Base-by-base conservation (phyloP, 2,329 filamentous ascomycete genomes). In the Cladophialophora bantiana region DNA sequence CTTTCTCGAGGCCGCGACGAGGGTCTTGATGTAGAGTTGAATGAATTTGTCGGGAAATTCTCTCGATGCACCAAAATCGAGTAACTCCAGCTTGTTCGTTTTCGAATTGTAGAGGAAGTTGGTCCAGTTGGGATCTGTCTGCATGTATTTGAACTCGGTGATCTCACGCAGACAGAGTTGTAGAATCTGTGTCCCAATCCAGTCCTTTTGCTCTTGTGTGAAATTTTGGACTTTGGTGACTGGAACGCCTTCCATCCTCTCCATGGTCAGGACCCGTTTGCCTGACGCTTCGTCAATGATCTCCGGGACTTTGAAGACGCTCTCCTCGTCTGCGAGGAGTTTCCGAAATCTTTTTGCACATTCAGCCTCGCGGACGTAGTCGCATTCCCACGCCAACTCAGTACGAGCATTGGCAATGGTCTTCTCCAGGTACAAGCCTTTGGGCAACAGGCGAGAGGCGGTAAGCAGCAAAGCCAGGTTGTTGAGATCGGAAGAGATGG, bases 81-180 rank as follows among this genome's bases (percentile, higher is more conserved):
- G 88, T 0, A 99, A 86, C 78, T 97, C 94, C 13, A 99, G 89
- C 75, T 88, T 90, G 73, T 88, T 82, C 3, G 85, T 88, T 20
- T 82, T 73, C 0, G 88, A 82, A 74, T 98, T 95, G 83, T 93
- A 99, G 20, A 98, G 84, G 78, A 99, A 99, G 79, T 99, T 99
- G 38, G 94, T 98, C 95, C 95, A 99, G 83, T 99, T 99, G 48
- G 95, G 95, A 76, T 99, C 95, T 4, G 95, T 99, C 81, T 99
- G 95, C 95, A 99, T 99, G 82, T 96, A 98, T 68, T 85, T 89
- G 86, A 97, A 98, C 79, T 97, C 93, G 70, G 90, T 90, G 73
- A 98, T 94, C 80, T 98, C 95, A 66, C 94, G 90, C 45, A 98
- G 85, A 76, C 93, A 98, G 10, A 99, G 88, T 3, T 93, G 91